Conservation (phyloP, 139 green algal species). For the Mesostigma viride region DNA sequence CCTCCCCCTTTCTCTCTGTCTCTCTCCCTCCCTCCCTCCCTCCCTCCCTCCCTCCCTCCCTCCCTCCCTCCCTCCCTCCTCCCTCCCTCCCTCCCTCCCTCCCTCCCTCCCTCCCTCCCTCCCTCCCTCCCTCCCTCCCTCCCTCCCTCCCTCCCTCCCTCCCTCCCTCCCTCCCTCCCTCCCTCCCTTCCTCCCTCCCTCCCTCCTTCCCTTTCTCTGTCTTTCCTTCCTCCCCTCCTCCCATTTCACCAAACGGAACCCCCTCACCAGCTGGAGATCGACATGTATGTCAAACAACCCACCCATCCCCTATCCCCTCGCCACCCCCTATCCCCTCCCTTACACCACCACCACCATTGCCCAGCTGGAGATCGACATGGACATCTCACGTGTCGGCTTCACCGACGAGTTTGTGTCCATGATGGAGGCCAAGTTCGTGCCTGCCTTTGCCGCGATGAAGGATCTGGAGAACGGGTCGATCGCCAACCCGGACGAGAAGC, state of each 20-base stretch:
- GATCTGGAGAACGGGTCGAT: constrained; percentile 23
- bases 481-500: constrained; percentile 21
- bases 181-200: not conserved
- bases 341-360: no score
- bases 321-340: no score
- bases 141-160: not conserved
- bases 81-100: not conserved
- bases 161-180: not conserved
- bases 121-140: not conserved
- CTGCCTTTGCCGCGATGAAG: constrained; percentile 22
- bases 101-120: not conserved
- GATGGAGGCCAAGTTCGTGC: constrained; percentile 25
- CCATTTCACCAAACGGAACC: no score
- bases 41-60: not conserved
- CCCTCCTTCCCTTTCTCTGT: not conserved
- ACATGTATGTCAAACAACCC: no score
- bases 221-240: not conserved
- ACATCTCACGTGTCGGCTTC: constrained; percentile 20
- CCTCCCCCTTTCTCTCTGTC: no score
- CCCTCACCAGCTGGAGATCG: no score
- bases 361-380: constrained; percentile 15
- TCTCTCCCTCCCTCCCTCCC: not conserved
- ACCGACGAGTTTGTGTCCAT: constrained; percentile 12
- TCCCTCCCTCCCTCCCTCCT: not conserved
- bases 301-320: no score